phyloP scores from a whole-genome alignment of 2,329 filamentous ascomycete genomes.

The Penicillium crustosum region DNA sequence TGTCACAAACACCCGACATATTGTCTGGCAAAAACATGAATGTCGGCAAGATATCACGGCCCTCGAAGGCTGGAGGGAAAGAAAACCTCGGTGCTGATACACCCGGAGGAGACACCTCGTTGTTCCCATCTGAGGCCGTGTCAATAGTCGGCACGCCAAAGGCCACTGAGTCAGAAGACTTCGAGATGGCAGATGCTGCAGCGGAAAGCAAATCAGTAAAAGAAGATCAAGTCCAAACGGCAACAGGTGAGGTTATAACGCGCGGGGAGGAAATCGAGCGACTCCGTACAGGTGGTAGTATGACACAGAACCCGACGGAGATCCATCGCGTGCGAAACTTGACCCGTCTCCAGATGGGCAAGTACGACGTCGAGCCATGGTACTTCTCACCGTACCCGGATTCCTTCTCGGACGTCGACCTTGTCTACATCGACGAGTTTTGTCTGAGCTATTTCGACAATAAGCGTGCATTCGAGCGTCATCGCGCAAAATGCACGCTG shows the following conservation, averaged over 20 bases:
- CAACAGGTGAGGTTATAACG: constrained; percentile 49
- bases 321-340: constrained; percentile 95
- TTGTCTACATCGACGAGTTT: constrained; percentile 97
- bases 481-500: constrained; percentile 85
- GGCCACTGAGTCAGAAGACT: constrained; percentile 38
- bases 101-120: constrained; percentile 31
- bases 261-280: constrained; percentile 94
- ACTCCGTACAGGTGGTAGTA: constrained; percentile 86
- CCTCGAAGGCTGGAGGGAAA: constrained; percentile 60
- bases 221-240: constrained; percentile 40
- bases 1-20: constrained; percentile 57
- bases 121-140: constrained; percentile 37
- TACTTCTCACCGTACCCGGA: constrained; percentile 98
- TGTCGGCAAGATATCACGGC: constrained; percentile 46
- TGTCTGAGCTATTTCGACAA: constrained; percentile 89
- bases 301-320: constrained; percentile 98
- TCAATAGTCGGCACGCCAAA: constrained; percentile 44
- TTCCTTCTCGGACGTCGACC: constrained; percentile 79
- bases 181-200: constrained; percentile 45
- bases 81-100: constrained; percentile 56
- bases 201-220: constrained; percentile 32
- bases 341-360: constrained; percentile 89
- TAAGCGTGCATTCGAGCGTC: constrained; percentile 76
- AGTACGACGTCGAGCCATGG: constrained; percentile 91
- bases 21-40: constrained; percentile 51